Evolutionary conservation across 2,329 filamentous ascomycete species (phyloP).

Genomic region (Phyllosticta paracitricarpa): DNA sequence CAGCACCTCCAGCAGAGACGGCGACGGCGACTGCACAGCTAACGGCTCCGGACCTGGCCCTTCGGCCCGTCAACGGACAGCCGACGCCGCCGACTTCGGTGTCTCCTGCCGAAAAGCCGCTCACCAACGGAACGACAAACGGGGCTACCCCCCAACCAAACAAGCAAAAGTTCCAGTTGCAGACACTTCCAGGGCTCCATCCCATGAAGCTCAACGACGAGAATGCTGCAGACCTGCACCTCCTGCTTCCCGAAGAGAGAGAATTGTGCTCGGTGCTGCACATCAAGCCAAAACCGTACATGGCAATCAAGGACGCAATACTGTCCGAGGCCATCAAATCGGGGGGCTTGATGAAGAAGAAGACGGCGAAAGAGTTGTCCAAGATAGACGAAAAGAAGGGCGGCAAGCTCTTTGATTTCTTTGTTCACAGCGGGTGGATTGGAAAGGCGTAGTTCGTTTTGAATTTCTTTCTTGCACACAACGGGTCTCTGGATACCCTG

Average conservation of each 20-base stretch:
- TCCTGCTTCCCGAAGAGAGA: slow-evolving; percentile 73
- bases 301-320: slow-evolving; percentile 90
- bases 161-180: slow-evolving; percentile 42
- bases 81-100: slow-evolving; percentile 28
- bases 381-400: slow-evolving; percentile 77
- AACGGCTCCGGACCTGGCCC: slow-evolving; percentile 67
- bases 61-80: slow-evolving; percentile 42
- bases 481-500: slow-evolving; percentile 9
- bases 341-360: slow-evolving; percentile 85
- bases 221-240: slow-evolving; percentile 70
- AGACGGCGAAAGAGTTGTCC: slow-evolving; percentile 80
- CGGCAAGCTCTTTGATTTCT: slow-evolving; percentile 84
- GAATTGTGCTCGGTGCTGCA: slow-evolving; percentile 78
- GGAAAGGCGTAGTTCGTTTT: slow-evolving; percentile 54
- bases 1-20: slow-evolving; percentile 53
- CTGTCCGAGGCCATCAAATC: slow-evolving; percentile 82
- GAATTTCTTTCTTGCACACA: not conserved
- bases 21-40: slow-evolving; percentile 66
- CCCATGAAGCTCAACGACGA: slow-evolving; percentile 64
- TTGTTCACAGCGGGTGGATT: slow-evolving; percentile 87
- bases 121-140: slow-evolving; percentile 42
- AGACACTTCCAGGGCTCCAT: slow-evolving; percentile 50
- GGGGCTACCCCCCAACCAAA: slow-evolving; percentile 29
- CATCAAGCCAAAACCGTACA: slow-evolving; percentile 85
- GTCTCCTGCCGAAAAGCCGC: slow-evolving; percentile 21